phyloP scores from a whole-genome alignment of 2,329 filamentous ascomycete species.

The Aspergillus transmontanensis region DNA sequence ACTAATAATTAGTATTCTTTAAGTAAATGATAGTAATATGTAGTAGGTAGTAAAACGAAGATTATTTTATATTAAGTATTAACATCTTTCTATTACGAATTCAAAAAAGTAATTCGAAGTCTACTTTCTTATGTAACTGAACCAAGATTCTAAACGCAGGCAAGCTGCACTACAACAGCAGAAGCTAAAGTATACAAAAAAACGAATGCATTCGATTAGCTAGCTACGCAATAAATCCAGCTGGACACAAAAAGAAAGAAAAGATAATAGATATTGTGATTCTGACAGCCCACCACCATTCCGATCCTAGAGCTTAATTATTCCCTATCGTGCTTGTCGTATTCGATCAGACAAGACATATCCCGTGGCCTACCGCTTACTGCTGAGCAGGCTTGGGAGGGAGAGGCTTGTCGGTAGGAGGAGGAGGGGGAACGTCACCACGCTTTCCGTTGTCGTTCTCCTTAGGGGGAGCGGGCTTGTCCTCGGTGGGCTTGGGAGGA shows the following conservation, averaged over 20 bases:
- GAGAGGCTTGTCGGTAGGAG: neutral
- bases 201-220: neutral
- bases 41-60: too few relatives aligned
- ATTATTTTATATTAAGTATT: too few relatives aligned
- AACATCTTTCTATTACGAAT: too few relatives aligned
- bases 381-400: neutral
- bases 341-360: neutral
- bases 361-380: neutral
- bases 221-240: neutral
- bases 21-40: too few relatives aligned
- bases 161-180: neutral
- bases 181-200: neutral
- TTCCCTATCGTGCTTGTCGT: neutral
- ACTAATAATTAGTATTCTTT: too few relatives aligned
- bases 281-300: neutral
- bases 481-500: too few relatives aligned
- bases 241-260: neutral
- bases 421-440: neutral
- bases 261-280: too few relatives aligned
- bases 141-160: neutral
- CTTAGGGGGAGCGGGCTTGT: neutral
- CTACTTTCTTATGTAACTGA: neutral
- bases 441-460: constrained; percentile 1
- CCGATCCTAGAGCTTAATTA: neutral
- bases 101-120: too few relatives aligned